These are phyloP conservation scores for Ceratocystis harringtonii DNA, from an alignment of 2,329 filamentous ascomycete genomes.

Conservation along the genomic window DNA sequence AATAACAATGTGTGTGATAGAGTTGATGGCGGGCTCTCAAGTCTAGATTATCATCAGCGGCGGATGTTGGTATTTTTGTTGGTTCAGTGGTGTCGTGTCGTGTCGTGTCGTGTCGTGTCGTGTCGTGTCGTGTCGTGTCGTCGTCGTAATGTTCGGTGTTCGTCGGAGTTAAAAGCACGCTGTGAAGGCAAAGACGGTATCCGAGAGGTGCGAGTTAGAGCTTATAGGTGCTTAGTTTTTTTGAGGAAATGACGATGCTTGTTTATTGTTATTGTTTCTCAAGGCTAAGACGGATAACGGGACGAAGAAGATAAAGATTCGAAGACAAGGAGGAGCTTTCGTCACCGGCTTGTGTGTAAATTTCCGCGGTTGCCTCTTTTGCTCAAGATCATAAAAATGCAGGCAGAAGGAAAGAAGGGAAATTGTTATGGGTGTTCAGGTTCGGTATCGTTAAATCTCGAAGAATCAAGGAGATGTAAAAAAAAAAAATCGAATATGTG, in stretches of 20 bases:
- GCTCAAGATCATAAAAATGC: background rate
- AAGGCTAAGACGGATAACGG: background rate
- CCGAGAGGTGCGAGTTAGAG: too few relatives aligned
- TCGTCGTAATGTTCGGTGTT: too few relatives aligned
- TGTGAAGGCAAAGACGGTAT: too few relatives aligned
- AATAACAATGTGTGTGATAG: background rate
- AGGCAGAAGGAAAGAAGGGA: background rate
- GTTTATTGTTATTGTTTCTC: background rate
- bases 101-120: background rate
- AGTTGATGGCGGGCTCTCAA: background rate
- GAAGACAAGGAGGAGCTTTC: slow-evolving; percentile 8
- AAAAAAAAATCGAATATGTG: background rate
- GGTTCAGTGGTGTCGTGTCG: background rate
- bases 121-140: background rate
- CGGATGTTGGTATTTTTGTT: background rate
- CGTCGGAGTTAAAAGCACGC: too few relatives aligned
- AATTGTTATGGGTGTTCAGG: background rate
- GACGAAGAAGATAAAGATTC: slow-evolving; percentile 7
- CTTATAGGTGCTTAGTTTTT: too few relatives aligned
- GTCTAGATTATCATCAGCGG: background rate
- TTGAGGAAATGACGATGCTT: background rate
- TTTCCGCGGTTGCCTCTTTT: background rate
- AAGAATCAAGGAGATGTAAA: background rate
- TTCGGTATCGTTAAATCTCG: background rate
- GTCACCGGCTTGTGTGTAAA: background rate